These are phyloP conservation scores for Rhodamnia rubescens DNA, from an alignment of 345 rosid species.

Conservation along the genomic window DNA sequence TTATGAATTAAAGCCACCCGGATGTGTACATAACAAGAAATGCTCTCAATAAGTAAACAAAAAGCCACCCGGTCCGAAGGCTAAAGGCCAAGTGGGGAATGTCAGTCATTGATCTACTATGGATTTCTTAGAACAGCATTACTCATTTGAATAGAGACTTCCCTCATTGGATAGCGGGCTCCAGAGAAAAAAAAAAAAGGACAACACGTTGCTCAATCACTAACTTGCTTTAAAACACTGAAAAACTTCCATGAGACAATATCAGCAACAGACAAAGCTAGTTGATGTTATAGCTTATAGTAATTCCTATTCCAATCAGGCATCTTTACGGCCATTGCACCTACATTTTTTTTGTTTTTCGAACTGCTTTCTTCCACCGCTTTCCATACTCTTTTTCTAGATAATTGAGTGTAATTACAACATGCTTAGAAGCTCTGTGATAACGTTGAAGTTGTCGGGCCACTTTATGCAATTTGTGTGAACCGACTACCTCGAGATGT, in stretches of 20 bases:
- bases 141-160: neutral
- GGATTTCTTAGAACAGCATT: neutral
- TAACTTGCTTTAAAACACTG: neutral
- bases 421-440: neutral
- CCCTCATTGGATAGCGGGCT: neutral
- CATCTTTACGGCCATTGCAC: neutral
- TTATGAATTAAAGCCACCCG: neutral
- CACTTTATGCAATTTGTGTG: neutral
- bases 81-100: neutral
- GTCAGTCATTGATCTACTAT: neutral
- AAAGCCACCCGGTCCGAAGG: no score
- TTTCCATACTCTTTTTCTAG: neutral
- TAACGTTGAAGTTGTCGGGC: neutral
- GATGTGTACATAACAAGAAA: neutral
- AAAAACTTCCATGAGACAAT: neutral
- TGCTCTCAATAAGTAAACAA: neutral
- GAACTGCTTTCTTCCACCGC: neutral
- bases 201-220: neutral
- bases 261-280: neutral
- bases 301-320: neutral
- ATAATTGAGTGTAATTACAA: neutral
- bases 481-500: neutral
- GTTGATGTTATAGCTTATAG: neutral
- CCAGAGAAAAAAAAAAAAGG: no score
- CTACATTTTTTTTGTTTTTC: neutral